Base-by-base conservation (phyloP, 1,284 basidiomycete species). In the Leccinum variabile region DNA sequence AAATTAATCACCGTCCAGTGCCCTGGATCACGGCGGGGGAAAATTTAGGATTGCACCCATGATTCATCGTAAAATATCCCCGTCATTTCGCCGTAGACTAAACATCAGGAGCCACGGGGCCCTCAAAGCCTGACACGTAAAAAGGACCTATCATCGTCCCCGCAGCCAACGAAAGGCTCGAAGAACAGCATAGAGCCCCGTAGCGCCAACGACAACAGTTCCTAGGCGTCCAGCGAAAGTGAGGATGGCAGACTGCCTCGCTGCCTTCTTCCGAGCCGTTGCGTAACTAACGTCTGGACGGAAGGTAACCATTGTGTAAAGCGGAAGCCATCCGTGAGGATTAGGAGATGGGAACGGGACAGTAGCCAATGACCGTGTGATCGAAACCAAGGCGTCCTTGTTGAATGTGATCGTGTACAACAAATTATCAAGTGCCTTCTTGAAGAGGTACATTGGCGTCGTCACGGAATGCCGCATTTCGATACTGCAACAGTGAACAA, bases 281-380 rank as follows among this genome's bases (percentile, higher is more conserved):
- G 89, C 88, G 75, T 98, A 98, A 71, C 89, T 90, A 66, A 98
- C 86, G 76, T 98, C 96, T 53, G 94, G 93, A 46, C 95, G 85
- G 80, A 99, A 99, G 44, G 97, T 98, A 67, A 97, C 92, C 95
- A 98, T 97, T 37, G 92, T 92, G 77, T 99, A 99, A 59, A 97
- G 82, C 57, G 94, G 92, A 62, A 94, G 83, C 97, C 97, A 99
- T 39, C 91, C 92, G 62, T 76, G 76, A 44, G 89, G 86, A 59
- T 80, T 75, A 58, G 75, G 72, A 63, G 83, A 72, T 54, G 84
- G 81, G 73, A 89, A 92, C 16, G 86, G 78, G 56, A 80, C 77
- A 62, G 71, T 77, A 61, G 81, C 74, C 63, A 86, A 67, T 57
- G 66, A 70, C 62, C 78, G 78, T 58, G 74, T 76, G 69, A 81